These are phyloP conservation scores for Diplotaxis tenuifolia DNA, from an alignment of 345 rosid species.

Conservation along the genomic window DNA sequence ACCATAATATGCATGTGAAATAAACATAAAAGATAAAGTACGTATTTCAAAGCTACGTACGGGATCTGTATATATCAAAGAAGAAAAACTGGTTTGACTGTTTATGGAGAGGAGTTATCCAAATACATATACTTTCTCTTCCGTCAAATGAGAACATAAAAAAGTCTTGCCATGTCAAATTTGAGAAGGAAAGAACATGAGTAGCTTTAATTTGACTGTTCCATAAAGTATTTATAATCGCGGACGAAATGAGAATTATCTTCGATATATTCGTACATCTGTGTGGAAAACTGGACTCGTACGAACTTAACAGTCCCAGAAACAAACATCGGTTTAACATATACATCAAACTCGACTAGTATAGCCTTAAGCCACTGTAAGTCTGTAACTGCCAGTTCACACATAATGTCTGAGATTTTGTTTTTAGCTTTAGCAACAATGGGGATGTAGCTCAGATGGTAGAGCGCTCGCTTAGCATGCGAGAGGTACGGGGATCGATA, in stretches of 20 bases:
- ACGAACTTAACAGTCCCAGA: background rate
- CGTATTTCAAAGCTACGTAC: background rate
- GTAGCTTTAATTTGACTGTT: background rate
- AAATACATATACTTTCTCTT: background rate
- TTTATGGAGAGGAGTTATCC: background rate
- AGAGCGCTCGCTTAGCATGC: slow-evolving; percentile 94
- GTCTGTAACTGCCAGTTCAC: no score
- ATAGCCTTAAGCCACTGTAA: background rate
- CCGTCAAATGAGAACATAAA: background rate
- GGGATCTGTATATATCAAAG: background rate
- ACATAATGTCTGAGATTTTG: no score
- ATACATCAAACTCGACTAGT: background rate
- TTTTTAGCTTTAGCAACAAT: background rate
- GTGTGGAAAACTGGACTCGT: background rate
- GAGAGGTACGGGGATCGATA: slow-evolving; percentile 90
- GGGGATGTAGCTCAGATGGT: slow-evolving; percentile 94
- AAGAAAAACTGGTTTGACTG: background rate
- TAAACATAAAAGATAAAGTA: no score
- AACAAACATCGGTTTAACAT: background rate
- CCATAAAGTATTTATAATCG: background rate
- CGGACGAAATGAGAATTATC: background rate
- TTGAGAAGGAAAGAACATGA: background rate
- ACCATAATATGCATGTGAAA: background rate
- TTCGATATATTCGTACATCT: background rate
- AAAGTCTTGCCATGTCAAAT: background rate